A percentile compares a stretch with the other conserved stretches of the same genome.
These are phyloP conservation scores for Boletus subluridellus DNA, from an alignment of 1,284 basidiomycete species.

Conservation along the genomic window DNA sequence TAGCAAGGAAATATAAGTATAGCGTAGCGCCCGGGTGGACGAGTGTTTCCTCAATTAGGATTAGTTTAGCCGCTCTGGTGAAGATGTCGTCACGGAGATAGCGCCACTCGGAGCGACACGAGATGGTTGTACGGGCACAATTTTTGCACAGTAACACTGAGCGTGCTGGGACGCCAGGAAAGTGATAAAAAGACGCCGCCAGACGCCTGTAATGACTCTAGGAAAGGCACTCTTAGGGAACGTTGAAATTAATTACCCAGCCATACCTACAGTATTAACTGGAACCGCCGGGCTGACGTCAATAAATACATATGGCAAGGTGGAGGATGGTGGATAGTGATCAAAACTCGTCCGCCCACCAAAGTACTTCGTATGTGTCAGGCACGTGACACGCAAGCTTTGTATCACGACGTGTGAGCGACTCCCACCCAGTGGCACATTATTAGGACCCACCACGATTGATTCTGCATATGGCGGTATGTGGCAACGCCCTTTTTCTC, in stretches of 20 bases:
- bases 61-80: background rate
- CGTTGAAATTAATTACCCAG: background rate
- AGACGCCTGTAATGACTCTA: background rate
- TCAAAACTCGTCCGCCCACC: too few species aligned
- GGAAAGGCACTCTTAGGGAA: background rate
- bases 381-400: conserved; percentile 3
- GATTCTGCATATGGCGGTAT: conserved; percentile 27
- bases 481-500: conserved; percentile 8
- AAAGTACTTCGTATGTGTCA: background rate
- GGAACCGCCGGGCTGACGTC: background rate
- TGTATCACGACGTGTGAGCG: background rate
- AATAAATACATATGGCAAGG: background rate
- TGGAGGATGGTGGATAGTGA: background rate
- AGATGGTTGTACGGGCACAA: background rate
- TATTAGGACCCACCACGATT: conserved; percentile 6
- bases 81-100: background rate
- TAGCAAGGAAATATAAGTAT: background rate
- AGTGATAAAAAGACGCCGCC: background rate
- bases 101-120: background rate
- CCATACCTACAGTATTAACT: background rate
- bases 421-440: conserved; percentile 3
- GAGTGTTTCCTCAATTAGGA: background rate
- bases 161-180: background rate
- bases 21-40: background rate
- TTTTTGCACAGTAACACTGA: background rate